phyloP scores from a whole-genome alignment of 805 yeast species.

The Candida vartiovaarae region DNA sequence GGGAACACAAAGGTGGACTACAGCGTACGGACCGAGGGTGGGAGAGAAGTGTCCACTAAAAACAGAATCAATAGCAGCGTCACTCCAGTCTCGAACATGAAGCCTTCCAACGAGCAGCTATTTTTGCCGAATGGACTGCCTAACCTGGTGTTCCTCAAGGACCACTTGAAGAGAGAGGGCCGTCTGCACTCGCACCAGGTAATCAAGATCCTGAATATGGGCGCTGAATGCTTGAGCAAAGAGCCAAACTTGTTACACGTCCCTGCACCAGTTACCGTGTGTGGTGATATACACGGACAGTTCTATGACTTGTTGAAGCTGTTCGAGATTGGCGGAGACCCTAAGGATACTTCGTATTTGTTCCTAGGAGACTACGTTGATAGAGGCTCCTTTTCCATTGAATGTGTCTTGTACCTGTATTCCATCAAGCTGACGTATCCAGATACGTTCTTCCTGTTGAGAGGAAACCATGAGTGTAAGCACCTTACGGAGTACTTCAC shows the following conservation, averaged over 20 bases:
- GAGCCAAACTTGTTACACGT: conserved; percentile 80
- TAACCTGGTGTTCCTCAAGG: conserved; percentile 58
- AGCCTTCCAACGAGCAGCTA: conserved; percentile 63
- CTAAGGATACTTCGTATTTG: conserved; percentile 65
- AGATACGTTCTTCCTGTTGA: conserved; percentile 63
- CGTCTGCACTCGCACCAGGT: conserved; percentile 68
- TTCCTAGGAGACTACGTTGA: conserved; percentile 95
- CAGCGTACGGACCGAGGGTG: conserved; percentile 42
- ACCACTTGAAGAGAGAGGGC: conserved; percentile 79
- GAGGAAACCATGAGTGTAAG: conserved; percentile 94
- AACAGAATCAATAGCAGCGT: conserved; percentile 47
- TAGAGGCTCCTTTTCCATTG: conserved; percentile 86
- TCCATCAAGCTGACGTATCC: conserved; percentile 75
- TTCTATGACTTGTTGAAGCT: conserved; percentile 83
- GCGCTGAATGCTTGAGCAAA: conserved; percentile 50
- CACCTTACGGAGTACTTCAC: conserved; percentile 94
- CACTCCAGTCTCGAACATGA: conserved; percentile 54
- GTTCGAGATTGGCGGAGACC: conserved; percentile 91
- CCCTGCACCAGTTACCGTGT: conserved; percentile 90
- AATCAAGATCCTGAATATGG: conserved; percentile 52
- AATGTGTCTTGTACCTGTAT: conserved; percentile 69
- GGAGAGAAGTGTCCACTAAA: conserved; percentile 39
- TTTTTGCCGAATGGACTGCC: conserved; percentile 62
- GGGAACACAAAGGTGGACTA: conserved; percentile 24
- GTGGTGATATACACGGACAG: conserved; percentile 98